phyloP scores from a whole-genome alignment of 176 grass and related monocot species.

The Cenchrus americanus region DNA sequence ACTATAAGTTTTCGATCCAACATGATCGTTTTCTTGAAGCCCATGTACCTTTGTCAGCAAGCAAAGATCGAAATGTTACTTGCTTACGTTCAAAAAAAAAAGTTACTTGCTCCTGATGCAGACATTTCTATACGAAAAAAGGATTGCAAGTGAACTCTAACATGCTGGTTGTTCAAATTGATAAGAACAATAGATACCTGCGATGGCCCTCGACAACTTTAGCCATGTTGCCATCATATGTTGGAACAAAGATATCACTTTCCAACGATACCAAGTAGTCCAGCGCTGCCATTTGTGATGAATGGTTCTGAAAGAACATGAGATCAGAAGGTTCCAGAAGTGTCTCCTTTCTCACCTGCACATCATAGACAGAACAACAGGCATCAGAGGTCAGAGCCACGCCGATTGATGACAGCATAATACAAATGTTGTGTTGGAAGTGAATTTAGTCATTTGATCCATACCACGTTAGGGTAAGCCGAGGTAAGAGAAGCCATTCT shows the following conservation, averaged over 20 bases:
- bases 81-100: neutral
- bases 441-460: constrained; percentile 19
- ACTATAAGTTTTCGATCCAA: constrained; percentile 73
- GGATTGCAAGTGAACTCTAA: neutral
- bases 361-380: neutral
- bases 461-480: constrained; percentile 89
- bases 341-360: constrained; percentile 87
- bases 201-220: constrained; percentile 94
- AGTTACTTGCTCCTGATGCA: neutral
- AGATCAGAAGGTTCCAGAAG: constrained; percentile 72
- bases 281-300: constrained; percentile 93
- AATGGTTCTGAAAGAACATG: constrained; percentile 96
- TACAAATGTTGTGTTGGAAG: neutral
- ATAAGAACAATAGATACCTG: constrained; percentile 50
- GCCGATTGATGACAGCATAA: neutral
- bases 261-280: constrained; percentile 95
- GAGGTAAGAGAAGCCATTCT: constrained; percentile 79
- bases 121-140: neutral
- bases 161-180: neutral
- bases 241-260: constrained; percentile 94
- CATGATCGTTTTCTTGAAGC: constrained; percentile 87
- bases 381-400: constrained; percentile 21
- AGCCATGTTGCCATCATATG: constrained; percentile 97
- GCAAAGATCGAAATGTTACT: neutral
- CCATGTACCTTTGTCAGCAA: constrained; percentile 66